phyloP scores from a whole-genome alignment of 73 alveolate genomes.

The Paramecium biaurelia region DNA sequence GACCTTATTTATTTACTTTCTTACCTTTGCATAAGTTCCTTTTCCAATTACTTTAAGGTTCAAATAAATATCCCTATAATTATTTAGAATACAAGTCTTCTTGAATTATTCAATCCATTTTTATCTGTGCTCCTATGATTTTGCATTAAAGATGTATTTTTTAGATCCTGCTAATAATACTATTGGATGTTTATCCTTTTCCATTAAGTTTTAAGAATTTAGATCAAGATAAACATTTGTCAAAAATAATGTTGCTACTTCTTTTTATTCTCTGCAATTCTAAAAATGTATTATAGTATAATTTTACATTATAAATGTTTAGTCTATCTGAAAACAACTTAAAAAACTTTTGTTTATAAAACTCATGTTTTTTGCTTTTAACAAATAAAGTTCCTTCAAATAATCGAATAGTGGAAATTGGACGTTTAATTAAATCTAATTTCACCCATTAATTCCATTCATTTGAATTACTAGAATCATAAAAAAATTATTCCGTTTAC shows the following conservation, averaged over 20 bases:
- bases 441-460: background rate
- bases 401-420: background rate
- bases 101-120: slow-evolving; percentile 5
- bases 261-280: slow-evolving; percentile 10
- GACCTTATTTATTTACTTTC: background rate
- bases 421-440: background rate
- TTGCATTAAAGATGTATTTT: background rate
- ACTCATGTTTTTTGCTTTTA: background rate
- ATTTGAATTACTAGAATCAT: background rate
- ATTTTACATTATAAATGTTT: background rate
- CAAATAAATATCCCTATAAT: background rate
- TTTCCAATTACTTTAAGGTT: slow-evolving; percentile 16
- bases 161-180: background rate
- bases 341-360: slow-evolving; percentile 2
- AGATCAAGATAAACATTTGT: background rate
- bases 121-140: background rate
- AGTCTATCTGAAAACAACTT: background rate
- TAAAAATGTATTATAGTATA: background rate
- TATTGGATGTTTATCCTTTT: slow-evolving; percentile 2
- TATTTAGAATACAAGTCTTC: background rate
- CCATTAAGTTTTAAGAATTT: background rate
- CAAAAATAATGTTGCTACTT: background rate
- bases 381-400: slow-evolving; percentile 32
- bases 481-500: background rate
- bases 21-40: slow-evolving; percentile 34